Base-by-base conservation (phyloP, 805 yeast genomes). In the Metschnikowia continentalis region DNA sequence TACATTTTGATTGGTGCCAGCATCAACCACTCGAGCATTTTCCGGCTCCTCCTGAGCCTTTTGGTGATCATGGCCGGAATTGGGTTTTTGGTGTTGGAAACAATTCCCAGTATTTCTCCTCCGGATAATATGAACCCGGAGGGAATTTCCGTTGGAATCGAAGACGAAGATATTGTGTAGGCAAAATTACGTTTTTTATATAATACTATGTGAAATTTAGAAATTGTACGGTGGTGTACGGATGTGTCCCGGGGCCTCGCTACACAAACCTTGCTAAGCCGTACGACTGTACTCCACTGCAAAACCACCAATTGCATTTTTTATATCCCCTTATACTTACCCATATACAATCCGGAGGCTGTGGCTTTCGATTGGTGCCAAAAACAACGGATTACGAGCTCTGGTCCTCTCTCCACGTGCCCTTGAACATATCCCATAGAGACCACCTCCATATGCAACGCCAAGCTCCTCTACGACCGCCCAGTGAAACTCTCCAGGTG, bases 81-180 rank as follows among this genome's bases (percentile, higher is more conserved):
- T 20, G 78, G 68, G 2, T 89, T 75, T 67, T 63, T 77, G 45
- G 80, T 69, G 0, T 75, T 89, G 61, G 94, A 89, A 67, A 84
- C 86, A 46, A 67, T 87, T 26, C 90, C 91, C 17, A 79, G 86
- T 53, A 73, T 88, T 39, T 84, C 87, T 48, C 86, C 90, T 30
- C 97, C 96, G 17, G 86, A 80, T 51, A 88, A 86, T 69, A 88
- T 90, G 88, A 86, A 66, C 54, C 68, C 74, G 6, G 78, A 74
- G 54, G 75, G 76, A 1, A 59, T 72, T 17, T 53, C 70, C 35
- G 64, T 72, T 41, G 75, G 73, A 1, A 59, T 64, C 20, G 65
- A 66, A 40, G 78, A 73, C 33, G 78, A 74, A 43, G 77, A 72
- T 51, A 64, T 70, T 48, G 61, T 58, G 13, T 58, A 30, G 19